Conservation (phyloP, 176 grass and related monocot species). For the Paspalum notatum region DNA sequence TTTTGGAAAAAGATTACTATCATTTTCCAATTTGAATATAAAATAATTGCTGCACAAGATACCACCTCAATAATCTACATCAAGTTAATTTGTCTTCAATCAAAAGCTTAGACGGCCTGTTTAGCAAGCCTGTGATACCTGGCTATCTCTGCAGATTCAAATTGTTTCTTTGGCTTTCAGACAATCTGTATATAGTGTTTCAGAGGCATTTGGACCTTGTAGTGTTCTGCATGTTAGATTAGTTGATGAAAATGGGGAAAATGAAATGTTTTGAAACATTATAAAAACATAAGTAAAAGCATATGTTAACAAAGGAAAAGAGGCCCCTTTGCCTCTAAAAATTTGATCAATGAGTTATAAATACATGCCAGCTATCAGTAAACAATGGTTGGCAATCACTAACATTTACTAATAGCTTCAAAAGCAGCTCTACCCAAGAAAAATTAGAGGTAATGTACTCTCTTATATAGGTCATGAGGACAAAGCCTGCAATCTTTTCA, state of each 20-base stretch:
- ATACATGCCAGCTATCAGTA: not conserved
- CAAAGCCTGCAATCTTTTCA: conserved; percentile 49
- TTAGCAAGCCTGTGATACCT: not conserved
- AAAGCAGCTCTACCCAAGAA: conserved; percentile 10
- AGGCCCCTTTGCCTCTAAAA: not conserved
- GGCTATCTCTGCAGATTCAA: not conserved
- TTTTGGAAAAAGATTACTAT: no score
- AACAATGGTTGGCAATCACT: not conserved
- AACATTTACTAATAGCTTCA: conserved; percentile 9
- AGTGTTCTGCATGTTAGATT: not conserved
- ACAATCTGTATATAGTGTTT: conserved; percentile 10
- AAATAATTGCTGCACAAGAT: not conserved
- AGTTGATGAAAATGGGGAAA: not conserved
- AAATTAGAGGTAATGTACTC: not conserved
- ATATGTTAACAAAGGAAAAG: conserved; percentile 23
- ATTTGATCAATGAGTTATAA: not conserved
- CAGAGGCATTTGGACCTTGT: not conserved
- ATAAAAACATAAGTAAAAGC: not conserved
- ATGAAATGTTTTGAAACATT: not conserved
- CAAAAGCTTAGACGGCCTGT: not conserved
- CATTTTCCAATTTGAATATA: not conserved
- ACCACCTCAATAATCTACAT: not conserved
- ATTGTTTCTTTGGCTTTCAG: not conserved
- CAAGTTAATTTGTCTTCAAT: not conserved
- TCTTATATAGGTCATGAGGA: conserved; percentile 11